Evolutionary conservation across 805 yeast genomes (phyloP), one percentile per base, ranked within the genome.

Genomic region (Zygosaccharomyces gambellarensis): DNA sequence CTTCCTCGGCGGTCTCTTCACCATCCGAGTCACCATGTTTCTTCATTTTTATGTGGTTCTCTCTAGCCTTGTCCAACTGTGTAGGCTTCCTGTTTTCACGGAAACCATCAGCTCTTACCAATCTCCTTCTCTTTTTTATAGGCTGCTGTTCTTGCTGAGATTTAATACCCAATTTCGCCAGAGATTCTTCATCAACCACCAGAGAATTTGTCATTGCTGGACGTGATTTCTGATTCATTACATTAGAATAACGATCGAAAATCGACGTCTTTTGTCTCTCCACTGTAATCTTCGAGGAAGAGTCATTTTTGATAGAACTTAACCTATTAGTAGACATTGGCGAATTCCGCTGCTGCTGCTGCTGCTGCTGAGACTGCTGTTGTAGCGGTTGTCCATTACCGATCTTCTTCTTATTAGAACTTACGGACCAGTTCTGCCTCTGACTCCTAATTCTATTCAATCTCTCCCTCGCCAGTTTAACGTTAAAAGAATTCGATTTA

Each of bases 101-200:
- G 25, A 56, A 48, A 46, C 60, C 62, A 14, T 73, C 65, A 3
- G 72, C 78, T 51, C 74, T 68, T 2, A 74, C 72, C 21, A 73
- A 59, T 39, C 67, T 66, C 51, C 77, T 65, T 51, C 63, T 71
- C 57, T 70, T 73, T 8, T 58, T 55, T n/a, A 30, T 42, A 14
- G 47, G 40, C 14, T 49, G 46, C 27, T 49, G 47, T 12, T 48
- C 43, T 32, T 49, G 46, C 27, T 49, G 47, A 12, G 51, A 46
- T 29, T 50, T 49, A 17, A 52, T 46, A 9, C 52, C 57, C 44
- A 42, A 50, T 44, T 50, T 52, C 48, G 58, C 51, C 41, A 46
- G 51, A 39, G 47, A 51, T 43, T 42, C 55, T 43, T 36, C 63
- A 55, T 45, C 52, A 44, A 39, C 47, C 45, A 22, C 52, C 40